Evolutionary conservation across 2,329 filamentous ascomycete genomes (phyloP).

Genomic region (Exophiala xenobiotica): DNA sequence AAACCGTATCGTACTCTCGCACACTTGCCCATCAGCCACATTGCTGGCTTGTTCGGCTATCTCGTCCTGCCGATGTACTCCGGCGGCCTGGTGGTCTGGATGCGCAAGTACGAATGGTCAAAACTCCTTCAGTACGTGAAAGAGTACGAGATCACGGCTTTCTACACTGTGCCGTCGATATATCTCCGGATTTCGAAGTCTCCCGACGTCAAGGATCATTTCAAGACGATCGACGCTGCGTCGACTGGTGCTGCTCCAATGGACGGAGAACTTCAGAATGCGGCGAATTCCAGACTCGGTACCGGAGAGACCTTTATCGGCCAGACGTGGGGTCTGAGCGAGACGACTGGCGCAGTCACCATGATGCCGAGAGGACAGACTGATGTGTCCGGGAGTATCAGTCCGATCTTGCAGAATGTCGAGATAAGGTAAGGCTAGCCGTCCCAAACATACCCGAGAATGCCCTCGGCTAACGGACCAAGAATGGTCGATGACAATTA

Average conservation of each 20-base stretch:
- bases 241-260: conserved; percentile 58
- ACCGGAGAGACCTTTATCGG: conserved; percentile 42
- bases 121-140: conserved; percentile 56
- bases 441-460: no score
- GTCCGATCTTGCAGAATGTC: conserved; percentile 35
- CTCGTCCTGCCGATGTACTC: conserved; percentile 48
- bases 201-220: conserved; percentile 56
- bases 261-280: conserved; percentile 53
- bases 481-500: conserved; percentile 25
- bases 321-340: conserved; percentile 61
- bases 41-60: conserved; percentile 50
- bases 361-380: conserved; percentile 41
- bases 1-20: conserved; percentile 42
- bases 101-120: conserved; percentile 59
- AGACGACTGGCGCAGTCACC: conserved; percentile 52
- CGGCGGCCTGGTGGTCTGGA: conserved; percentile 59
- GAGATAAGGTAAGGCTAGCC: conserved; percentile 25
- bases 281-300: conserved; percentile 52
- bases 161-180: conserved; percentile 63
- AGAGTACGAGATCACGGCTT: conserved; percentile 52
- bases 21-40: conserved; percentile 49
- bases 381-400: conserved; percentile 51
- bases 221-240: conserved; percentile 50
- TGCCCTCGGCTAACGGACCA: no score
- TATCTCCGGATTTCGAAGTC: conserved; percentile 60